A percentile compares a stretch with the other conserved stretches of the same genome.
These are phyloP conservation scores for Plasmodium adleri DNA, from an alignment of 169 alveolate genomes.

Conservation along the genomic window DNA sequence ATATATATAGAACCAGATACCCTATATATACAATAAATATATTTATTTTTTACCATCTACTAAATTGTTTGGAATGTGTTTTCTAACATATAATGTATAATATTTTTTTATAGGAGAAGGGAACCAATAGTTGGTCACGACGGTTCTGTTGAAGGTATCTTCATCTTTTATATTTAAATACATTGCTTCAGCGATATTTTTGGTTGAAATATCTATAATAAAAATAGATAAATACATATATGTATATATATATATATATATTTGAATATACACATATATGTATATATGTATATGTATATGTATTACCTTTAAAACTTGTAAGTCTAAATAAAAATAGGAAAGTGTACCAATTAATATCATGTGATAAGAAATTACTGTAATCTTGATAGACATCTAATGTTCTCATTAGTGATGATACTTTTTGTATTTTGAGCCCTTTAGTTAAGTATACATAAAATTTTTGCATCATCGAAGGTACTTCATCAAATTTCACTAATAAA, in stretches of 20 bases:
- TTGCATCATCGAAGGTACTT: conserved; percentile 19
- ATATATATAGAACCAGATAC: too few species aligned
- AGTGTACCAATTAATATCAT: conserved; percentile 43
- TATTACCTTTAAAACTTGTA: conserved; percentile 27
- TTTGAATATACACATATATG: too few species aligned
- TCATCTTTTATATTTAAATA: conserved; percentile 37
- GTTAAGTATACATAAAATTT: conserved; percentile 24
- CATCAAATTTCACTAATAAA: too few species aligned
- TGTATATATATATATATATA: too few species aligned
- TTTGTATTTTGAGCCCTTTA: background rate
- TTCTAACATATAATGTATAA: conserved; percentile 38
- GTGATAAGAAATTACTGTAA: conserved; percentile 24
- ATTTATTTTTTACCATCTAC: conserved; percentile 60
- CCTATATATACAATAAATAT: too few species aligned
- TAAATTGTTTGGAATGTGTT: conserved; percentile 10
- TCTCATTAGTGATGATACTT: conserved; percentile 8
- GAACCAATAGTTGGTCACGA: conserved; percentile 37
- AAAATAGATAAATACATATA: too few species aligned
- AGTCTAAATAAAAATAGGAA: conserved; percentile 24
- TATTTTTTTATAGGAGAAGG: conserved; percentile 46
- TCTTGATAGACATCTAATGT: conserved; percentile 30
- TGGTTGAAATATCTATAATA: conserved; percentile 22
- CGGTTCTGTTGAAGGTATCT: conserved; percentile 11
- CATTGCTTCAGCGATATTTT: conserved; percentile 42
- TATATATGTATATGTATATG: background rate